Evolutionary conservation across 768 basidiomycete species (phyloP), one percentile per base, ranked within the genome.

Genomic region (Termitomyces sp.): DNA sequence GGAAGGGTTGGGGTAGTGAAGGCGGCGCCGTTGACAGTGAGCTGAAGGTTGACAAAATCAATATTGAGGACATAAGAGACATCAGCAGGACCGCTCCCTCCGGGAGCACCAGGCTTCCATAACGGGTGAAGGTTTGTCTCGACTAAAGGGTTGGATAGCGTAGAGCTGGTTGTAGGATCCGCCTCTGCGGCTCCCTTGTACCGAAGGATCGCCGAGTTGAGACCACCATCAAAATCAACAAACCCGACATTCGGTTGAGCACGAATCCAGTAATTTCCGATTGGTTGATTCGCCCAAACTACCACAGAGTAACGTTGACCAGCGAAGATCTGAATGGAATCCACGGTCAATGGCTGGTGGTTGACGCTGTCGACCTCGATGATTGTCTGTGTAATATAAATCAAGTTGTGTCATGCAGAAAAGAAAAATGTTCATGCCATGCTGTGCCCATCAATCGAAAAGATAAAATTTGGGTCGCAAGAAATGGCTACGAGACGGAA

Each of bases 381-480:
- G 5, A 55, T 46, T 9, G 54, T 55, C 54, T 55, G 30, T 6
- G 7, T 12, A 53, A 6, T 2, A 30, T 20, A 12, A 27, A 18
- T n/a, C 1, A 22, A 13, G 7, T 42, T 22, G 14, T 16, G 16
- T 6, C 1, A 20, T 33, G 0, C 8, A 34, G 12, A 0, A 44
- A 24, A 22, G 12, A 12, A 8, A 18, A 20, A 1, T 2, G 2
- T 0, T 22, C 45, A 27, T 55, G 16, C 76, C 72, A 83, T 63
- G 5, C 65, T 65, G 57, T 82, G 81, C 14, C 72, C 71, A 58
- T 81, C 77, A 32, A 82, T 75, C 1, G 74, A 68, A 63, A 82
- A 81, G 34, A 65, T 66, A 63, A 71, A 81, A 36, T 66, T 68
- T n/a, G 69, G 64, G 54, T 67, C 68, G 63, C 71, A 74, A 20